Evolutionary conservation across 2,329 filamentous ascomycete species (phyloP).

Genomic region (Geoglossum cookeanum): DNA sequence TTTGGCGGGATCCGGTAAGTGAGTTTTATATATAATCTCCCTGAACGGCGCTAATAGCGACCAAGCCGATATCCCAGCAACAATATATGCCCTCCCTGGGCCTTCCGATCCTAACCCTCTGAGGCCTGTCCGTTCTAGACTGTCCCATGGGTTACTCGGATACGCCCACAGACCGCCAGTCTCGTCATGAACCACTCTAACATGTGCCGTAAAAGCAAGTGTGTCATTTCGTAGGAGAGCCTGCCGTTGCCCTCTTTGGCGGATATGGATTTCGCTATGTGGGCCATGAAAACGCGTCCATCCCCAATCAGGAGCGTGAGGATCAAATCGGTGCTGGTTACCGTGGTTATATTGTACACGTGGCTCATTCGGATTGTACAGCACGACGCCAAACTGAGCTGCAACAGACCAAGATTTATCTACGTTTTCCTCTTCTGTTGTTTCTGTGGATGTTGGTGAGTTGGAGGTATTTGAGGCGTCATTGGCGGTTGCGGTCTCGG

Average conservation of each 20-base stretch:
- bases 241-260: constrained; percentile 37
- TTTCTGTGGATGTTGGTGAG: not conserved
- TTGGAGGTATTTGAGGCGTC: not conserved
- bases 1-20: constrained; percentile 26
- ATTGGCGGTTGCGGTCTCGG: not conserved
- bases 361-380: constrained; percentile 45
- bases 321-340: constrained; percentile 39
- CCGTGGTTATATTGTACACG: constrained; percentile 36
- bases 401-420: constrained; percentile 15
- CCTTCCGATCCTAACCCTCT: constrained; percentile 29
- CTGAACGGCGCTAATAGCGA: constrained; percentile 40
- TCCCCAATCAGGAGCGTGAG: constrained; percentile 39
- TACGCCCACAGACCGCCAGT: constrained; percentile 44
- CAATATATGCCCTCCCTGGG: constrained; percentile 26
- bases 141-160: constrained; percentile 34
- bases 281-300: constrained; percentile 43
- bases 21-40: constrained; percentile 30
- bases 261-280: constrained; percentile 36
- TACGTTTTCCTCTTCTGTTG: not conserved
- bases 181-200: constrained; percentile 39
- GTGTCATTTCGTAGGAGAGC: constrained; percentile 41
- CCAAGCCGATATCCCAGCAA: constrained; percentile 38
- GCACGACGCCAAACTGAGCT: constrained; percentile 40
- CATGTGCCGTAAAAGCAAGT: constrained; percentile 40
- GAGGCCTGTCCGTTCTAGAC: constrained; percentile 36